Conservation (phyloP, 2,329 filamentous ascomycete species). For the Scolecobasidium constrictum region DNA sequence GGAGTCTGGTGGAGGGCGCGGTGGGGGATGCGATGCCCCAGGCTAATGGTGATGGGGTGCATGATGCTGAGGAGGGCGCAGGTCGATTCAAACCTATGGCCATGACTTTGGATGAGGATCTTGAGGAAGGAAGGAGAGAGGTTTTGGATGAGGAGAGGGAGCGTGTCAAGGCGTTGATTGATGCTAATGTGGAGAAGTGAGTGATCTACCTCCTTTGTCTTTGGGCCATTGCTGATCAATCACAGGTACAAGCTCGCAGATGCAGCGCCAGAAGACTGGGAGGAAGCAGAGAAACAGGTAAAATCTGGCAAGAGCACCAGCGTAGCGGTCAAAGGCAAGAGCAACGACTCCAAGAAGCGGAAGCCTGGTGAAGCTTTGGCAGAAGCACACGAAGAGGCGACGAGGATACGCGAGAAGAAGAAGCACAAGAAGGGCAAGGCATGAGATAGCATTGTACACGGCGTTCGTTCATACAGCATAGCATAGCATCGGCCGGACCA, state of each 20-base stretch:
- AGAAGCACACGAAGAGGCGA: slow-evolving; percentile 32
- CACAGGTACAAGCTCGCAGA: slow-evolving; percentile 34
- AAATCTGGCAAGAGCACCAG: slow-evolving; percentile 47
- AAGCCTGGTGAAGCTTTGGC: slow-evolving; percentile 47
- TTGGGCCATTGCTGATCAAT: slow-evolving; percentile 1
- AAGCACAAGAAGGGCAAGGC: slow-evolving; percentile 17
- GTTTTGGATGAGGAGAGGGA: slow-evolving; percentile 66
- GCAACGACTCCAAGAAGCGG: slow-evolving; percentile 37
- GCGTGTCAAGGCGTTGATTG: slow-evolving; percentile 79
- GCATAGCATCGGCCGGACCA: too few species aligned
- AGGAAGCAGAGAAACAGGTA: slow-evolving; percentile 64
- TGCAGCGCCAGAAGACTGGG: slow-evolving; percentile 38
- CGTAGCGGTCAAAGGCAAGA: slow-evolving; percentile 67
- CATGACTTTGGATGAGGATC: slow-evolving; percentile 64
- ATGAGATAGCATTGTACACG: too few species aligned
- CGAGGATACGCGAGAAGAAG: slow-evolving; percentile 21
- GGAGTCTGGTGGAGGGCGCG: slow-evolving; percentile 61
- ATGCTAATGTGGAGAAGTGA: slow-evolving; percentile 82
- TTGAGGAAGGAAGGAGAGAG: slow-evolving; percentile 73
- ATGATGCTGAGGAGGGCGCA: slow-evolving; percentile 46
- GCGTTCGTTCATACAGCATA: too few species aligned
- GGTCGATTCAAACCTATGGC: slow-evolving; percentile 63
- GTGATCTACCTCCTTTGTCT: slow-evolving; percentile 21
- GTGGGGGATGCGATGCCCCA: slow-evolving; percentile 39
- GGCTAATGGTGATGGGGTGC: slow-evolving; percentile 25